Conservation (phyloP, 768 basidiomycete species). For the Podaxis pistillaris region DNA sequence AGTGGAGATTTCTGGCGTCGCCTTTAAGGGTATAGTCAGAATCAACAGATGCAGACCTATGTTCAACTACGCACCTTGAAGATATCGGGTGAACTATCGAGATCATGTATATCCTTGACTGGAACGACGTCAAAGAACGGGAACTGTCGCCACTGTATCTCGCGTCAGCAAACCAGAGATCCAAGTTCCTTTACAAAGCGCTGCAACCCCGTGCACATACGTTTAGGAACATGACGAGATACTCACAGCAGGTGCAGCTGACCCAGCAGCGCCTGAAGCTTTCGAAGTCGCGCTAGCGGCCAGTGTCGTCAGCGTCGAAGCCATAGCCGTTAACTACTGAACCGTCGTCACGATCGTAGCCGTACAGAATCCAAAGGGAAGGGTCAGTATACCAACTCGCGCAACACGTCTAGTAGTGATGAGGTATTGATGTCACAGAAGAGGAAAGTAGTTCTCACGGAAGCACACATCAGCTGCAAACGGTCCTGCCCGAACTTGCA, state of each 20-base stretch:
- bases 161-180: not conserved
- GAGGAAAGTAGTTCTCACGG: constrained; percentile 28
- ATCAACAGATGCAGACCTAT: not conserved
- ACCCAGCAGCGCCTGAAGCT: constrained; percentile 18
- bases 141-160: constrained; percentile 79
- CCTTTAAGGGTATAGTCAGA: constrained; percentile 28
- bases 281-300: constrained; percentile 24
- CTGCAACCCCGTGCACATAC: not conserved
- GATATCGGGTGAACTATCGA: constrained; percentile 70
- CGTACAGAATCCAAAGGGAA: not conserved
- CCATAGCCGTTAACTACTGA: constrained; percentile 20
- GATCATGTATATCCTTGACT: constrained; percentile 78
- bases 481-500: constrained; percentile 39
- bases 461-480: constrained; percentile 24
- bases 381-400: not conserved
- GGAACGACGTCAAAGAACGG: constrained; percentile 81
- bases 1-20: constrained; percentile 71
- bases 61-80: constrained; percentile 43
- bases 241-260: not conserved
- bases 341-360: not conserved
- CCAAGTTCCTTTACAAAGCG: not conserved
- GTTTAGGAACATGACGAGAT: constrained; percentile 3
- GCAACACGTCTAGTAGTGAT: not conserved
- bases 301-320: constrained; percentile 26
- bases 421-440: constrained; percentile 3